Conservation (phyloP, 768 basidiomycete species). For the Coprinellus micaceus region DNA sequence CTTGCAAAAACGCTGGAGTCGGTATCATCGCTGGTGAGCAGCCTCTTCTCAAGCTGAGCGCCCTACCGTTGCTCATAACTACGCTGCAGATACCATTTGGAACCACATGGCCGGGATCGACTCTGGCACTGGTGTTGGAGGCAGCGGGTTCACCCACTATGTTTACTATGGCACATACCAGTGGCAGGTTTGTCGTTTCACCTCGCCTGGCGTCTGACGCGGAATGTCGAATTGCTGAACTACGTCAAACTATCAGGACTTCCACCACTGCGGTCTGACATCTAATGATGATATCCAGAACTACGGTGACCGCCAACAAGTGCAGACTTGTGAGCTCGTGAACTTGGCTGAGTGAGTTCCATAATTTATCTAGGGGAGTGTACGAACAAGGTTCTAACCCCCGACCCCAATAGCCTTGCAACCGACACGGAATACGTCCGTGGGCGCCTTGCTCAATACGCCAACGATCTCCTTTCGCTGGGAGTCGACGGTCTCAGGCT, state of each 20-base stretch:
- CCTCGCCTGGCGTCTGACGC: no score
- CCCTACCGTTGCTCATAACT: background rate
- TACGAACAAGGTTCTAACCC: no score
- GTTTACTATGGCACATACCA: conserved; percentile 48
- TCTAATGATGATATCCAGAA: conserved; percentile 51
- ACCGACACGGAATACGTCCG: conserved; percentile 63
- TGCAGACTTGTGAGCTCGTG: conserved; percentile 53
- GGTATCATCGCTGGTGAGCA: conserved; percentile 49
- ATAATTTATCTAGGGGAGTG: no score
- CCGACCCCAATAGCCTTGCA: conserved; percentile 57
- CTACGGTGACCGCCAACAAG: conserved; percentile 50
- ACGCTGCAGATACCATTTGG: conserved; percentile 46
- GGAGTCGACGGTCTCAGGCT: conserved; percentile 61
- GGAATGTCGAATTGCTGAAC: no score
- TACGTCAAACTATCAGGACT: conserved; percentile 36
- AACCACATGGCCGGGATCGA: conserved; percentile 62
- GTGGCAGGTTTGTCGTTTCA: conserved; percentile 31
- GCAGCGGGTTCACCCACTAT: conserved; percentile 52
- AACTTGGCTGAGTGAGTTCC: conserved; percentile 49
- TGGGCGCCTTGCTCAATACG: conserved; percentile 50
- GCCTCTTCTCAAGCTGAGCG: background rate
- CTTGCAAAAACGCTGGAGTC: conserved; percentile 55
- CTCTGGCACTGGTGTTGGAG: conserved; percentile 47
- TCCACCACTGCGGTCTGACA: conserved; percentile 62
- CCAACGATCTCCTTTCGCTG: conserved; percentile 56